Evolutionary conservation across 2,329 filamentous ascomycete genomes (phyloP).

Genomic region (Microthyrium microscopicum): DNA sequence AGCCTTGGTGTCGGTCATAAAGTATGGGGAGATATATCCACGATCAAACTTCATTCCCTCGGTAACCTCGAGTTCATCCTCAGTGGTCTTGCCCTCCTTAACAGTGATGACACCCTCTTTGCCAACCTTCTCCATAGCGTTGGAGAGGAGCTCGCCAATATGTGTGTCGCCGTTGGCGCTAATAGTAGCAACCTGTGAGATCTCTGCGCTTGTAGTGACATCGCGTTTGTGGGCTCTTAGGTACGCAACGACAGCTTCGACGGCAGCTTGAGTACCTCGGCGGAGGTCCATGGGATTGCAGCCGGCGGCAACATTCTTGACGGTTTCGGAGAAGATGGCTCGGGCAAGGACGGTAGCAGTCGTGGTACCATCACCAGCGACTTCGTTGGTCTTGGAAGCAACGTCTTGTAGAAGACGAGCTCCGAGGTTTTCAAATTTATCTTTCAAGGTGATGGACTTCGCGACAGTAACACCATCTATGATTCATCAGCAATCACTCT

Average conservation of each 20-base stretch:
- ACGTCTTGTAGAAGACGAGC: conserved; percentile 94
- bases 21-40: conserved; percentile 96
- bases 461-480: conserved; percentile 36
- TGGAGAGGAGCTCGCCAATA: conserved; percentile 90
- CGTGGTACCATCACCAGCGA: conserved; percentile 95
- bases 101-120: conserved; percentile 99
- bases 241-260: conserved; percentile 86
- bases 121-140: conserved; percentile 98
- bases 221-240: conserved; percentile 92
- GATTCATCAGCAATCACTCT: conserved; percentile 12
- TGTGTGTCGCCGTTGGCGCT: conserved; percentile 92
- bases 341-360: conserved; percentile 93
- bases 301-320: conserved; percentile 97
- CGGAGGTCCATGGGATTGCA: conserved; percentile 99
- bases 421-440: conserved; percentile 99
- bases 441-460: conserved; percentile 79
- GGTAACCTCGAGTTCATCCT: conserved; percentile 94
- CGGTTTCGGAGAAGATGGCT: conserved; percentile 98
- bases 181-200: conserved; percentile 96
- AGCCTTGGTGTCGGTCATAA: conserved; percentile 97
- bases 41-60: conserved; percentile 99
- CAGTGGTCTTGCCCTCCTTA: conserved; percentile 98
- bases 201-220: conserved; percentile 93
- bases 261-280: conserved; percentile 89
- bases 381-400: conserved; percentile 97